Evolutionary conservation across 2,329 filamentous ascomycete genomes (phyloP).

Genomic region (Phoma sp.): DNA sequence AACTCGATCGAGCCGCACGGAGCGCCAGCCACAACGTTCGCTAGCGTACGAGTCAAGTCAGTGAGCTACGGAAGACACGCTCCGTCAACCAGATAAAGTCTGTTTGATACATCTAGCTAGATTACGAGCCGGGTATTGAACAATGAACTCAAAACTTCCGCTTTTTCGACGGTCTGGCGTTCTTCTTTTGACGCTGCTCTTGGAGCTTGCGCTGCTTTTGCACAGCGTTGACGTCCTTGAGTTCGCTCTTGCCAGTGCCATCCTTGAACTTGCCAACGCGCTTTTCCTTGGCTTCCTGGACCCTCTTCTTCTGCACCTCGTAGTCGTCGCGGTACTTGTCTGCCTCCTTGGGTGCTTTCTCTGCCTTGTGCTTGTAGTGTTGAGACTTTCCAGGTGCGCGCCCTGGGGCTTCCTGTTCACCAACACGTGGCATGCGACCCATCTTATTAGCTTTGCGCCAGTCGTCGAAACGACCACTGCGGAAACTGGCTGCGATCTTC

Average conservation of each 20-base stretch:
- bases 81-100: slow-evolving; percentile 8
- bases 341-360: slow-evolving; percentile 88
- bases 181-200: slow-evolving; percentile 84
- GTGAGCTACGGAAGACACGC: background rate
- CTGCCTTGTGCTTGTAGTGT: slow-evolving; percentile 81
- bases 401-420: slow-evolving; percentile 72
- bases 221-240: slow-evolving; percentile 84
- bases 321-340: slow-evolving; percentile 94
- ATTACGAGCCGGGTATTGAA: slow-evolving; percentile 20
- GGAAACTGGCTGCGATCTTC: slow-evolving; percentile 94
- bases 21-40: slow-evolving; percentile 16
- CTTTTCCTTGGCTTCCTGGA: slow-evolving; percentile 86
- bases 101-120: slow-evolving; percentile 18
- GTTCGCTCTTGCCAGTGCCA: slow-evolving; percentile 75
- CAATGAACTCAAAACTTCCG: slow-evolving; percentile 48
- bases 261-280: slow-evolving; percentile 76
- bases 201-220: slow-evolving; percentile 79
- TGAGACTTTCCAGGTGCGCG: slow-evolving; percentile 19
- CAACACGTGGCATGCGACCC: slow-evolving; percentile 77
- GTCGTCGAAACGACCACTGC: slow-evolving; percentile 88
- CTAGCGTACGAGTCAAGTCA: slow-evolving; percentile 9
- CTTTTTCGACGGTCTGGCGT: slow-evolving; percentile 78
- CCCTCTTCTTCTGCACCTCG: slow-evolving; percentile 86
- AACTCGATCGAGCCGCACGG: background rate
- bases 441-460: slow-evolving; percentile 91